A percentile compares a stretch with the other conserved stretches of the same genome.
Evolutionary conservation across 441 rosid genomes (phyloP).

Genomic region (Populus hybrid): DNA sequence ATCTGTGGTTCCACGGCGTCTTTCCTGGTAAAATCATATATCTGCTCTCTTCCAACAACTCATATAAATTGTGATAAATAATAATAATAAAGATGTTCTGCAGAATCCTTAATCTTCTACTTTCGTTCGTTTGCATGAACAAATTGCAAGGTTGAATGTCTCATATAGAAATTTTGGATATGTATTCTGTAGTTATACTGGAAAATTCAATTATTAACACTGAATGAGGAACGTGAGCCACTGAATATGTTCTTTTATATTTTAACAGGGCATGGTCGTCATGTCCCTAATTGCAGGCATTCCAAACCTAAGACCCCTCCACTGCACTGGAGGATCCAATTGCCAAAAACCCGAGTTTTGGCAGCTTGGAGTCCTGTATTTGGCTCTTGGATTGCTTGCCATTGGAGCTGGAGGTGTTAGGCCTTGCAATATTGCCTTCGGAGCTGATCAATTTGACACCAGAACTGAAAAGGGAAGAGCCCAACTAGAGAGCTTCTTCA

Average conservation of each 20-base stretch:
- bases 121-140: too few species aligned
- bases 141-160: background rate
- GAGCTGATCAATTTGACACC: constrained; percentile 62
- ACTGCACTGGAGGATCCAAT: constrained; percentile 19
- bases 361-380: constrained; percentile 40
- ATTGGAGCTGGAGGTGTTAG: constrained; percentile 59
- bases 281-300: constrained; percentile 43
- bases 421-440: constrained; percentile 62
- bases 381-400: constrained; percentile 33
- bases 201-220: background rate
- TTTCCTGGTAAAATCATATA: constrained; percentile 31
- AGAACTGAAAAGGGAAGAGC: constrained; percentile 38
- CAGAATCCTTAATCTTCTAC: background rate
- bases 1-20: constrained; percentile 41
- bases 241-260: background rate
- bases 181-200: background rate
- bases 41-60: background rate
- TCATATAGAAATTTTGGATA: background rate
- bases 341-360: constrained; percentile 34
- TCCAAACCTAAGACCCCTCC: constrained; percentile 31
- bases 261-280: constrained; percentile 46
- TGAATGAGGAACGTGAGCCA: background rate
- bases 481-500: constrained; percentile 55
- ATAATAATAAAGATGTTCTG: background rate
- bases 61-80: background rate